Percentiles rank a stretch among this genome's conserved stretches.
Conservation (phyloP, 148 eudicot genomes). For the Amaranthus cruentus region DNA sequence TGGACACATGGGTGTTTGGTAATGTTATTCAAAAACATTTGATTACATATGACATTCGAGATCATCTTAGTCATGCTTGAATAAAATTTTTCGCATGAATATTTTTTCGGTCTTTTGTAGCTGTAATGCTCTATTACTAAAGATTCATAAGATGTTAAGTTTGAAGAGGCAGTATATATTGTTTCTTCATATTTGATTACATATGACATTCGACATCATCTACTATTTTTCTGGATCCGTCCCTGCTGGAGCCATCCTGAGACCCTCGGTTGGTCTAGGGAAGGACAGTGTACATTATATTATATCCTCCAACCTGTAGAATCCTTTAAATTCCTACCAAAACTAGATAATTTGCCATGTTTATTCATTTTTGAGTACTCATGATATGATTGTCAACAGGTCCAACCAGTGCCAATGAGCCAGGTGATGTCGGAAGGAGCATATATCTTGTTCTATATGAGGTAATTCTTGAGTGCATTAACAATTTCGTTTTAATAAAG, state of each 20-base stretch:
- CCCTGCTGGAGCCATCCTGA: too few relatives aligned
- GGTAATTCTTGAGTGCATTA: constrained; percentile 42
- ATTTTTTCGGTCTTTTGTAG: too few relatives aligned
- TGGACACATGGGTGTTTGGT: background rate
- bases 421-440: constrained; percentile 97
- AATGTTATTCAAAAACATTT: too few relatives aligned
- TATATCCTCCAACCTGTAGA: background rate
- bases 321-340: background rate
- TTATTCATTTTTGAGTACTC: background rate
- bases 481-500: background rate
- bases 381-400: constrained; percentile 40
- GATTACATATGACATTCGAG: too few relatives aligned
- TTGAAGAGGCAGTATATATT: too few relatives aligned
- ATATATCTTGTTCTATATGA: constrained; percentile 84
- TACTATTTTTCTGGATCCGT: too few relatives aligned
- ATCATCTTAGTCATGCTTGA: too few relatives aligned
- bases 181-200: too few relatives aligned
- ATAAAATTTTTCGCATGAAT: too few relatives aligned
- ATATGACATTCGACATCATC: too few relatives aligned
- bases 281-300: background rate
- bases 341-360: background rate
- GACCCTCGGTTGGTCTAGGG: background rate
- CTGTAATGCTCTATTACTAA: too few relatives aligned
- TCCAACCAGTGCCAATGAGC: constrained; percentile 62
- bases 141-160: too few relatives aligned